A percentile compares a stretch with the other conserved stretches of the same genome.
These are phyloP conservation scores for Corylus americana DNA, from an alignment of 306 rosid species.

Conservation along the genomic window DNA sequence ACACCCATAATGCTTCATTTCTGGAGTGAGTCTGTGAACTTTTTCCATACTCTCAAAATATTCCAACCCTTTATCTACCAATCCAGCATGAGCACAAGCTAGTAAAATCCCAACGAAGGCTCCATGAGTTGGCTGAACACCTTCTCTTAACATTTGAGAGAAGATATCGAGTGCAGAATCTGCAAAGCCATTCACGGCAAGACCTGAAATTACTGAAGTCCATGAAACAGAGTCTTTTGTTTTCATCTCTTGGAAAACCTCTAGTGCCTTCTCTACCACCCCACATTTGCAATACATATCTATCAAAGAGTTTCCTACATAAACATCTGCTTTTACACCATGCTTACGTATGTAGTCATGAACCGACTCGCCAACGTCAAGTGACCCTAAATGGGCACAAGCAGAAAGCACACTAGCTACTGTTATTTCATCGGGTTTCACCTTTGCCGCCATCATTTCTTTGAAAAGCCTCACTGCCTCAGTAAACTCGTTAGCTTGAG, in stretches of 20 bases:
- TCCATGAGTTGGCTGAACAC: constrained; percentile 64
- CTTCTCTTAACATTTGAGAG: constrained; percentile 63
- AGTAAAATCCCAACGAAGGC: constrained; percentile 72
- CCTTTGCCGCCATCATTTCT: constrained; percentile 77
- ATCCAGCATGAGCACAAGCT: constrained; percentile 83
- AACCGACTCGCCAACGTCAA: constrained; percentile 72
- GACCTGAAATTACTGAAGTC: constrained; percentile 74
- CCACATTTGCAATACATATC: constrained; percentile 94
- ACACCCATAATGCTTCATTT: constrained; percentile 79
- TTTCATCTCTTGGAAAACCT: constrained; percentile 64
- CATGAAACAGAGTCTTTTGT: constrained; percentile 69
- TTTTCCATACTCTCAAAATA: constrained; percentile 70
- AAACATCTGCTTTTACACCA: constrained; percentile 59
- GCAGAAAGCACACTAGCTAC: constrained; percentile 82
- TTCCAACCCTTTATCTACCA: constrained; percentile 73
- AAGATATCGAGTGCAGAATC: constrained; percentile 59
- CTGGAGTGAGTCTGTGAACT: constrained; percentile 61
- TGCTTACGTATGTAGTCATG: constrained; percentile 51
- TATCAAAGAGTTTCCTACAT: constrained; percentile 74
- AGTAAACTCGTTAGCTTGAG: constrained; percentile 58
- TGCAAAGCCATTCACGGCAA: constrained; percentile 83
- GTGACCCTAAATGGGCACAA: constrained; percentile 85
- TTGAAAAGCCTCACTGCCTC: constrained; percentile 71
- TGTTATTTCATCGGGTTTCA: constrained; percentile 67
- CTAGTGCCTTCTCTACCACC: constrained; percentile 67